These are phyloP conservation scores for Saussurea involucrata DNA, from an alignment of 129 eudicot species.

Conservation along the genomic window DNA sequence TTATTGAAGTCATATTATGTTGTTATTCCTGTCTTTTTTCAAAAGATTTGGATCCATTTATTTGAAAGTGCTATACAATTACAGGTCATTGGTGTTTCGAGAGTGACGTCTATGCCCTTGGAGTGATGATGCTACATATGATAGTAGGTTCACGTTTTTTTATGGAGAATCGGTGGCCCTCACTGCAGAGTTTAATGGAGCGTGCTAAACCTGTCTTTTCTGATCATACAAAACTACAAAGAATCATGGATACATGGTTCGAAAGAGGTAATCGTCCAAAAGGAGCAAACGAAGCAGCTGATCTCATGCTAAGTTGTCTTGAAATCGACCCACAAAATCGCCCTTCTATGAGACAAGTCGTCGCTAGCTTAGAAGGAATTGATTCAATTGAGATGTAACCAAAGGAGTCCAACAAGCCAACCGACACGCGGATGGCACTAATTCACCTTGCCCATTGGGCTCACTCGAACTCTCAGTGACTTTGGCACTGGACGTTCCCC, in stretches of 20 bases:
- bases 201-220: slow-evolving; percentile 19
- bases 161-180: neutral
- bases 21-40: neutral
- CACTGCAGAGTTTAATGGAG: slow-evolving; percentile 7
- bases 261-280: slow-evolving; percentile 22
- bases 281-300: slow-evolving; percentile 21
- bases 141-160: slow-evolving; percentile 20
- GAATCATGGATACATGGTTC: slow-evolving; percentile 27
- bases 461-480: too few species aligned
- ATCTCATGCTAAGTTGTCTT: slow-evolving; percentile 26
- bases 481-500: too few species aligned
- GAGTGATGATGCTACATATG: slow-evolving; percentile 38
- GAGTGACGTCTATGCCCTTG: slow-evolving; percentile 43
- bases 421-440: neutral
- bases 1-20: too few species aligned
- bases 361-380: slow-evolving; percentile 27
- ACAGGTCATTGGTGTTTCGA: slow-evolving; percentile 29
- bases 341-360: slow-evolving; percentile 37
- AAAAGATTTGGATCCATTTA: neutral
- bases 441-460: too few species aligned
- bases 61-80: neutral
- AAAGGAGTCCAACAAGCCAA: neutral
- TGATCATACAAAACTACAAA: slow-evolving; percentile 9
- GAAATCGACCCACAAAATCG: slow-evolving; percentile 19
- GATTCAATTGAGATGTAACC: neutral